These are phyloP conservation scores for Ceratobasidium sp. DNA, from an alignment of 1,284 basidiomycete species.

Conservation along the genomic window DNA sequence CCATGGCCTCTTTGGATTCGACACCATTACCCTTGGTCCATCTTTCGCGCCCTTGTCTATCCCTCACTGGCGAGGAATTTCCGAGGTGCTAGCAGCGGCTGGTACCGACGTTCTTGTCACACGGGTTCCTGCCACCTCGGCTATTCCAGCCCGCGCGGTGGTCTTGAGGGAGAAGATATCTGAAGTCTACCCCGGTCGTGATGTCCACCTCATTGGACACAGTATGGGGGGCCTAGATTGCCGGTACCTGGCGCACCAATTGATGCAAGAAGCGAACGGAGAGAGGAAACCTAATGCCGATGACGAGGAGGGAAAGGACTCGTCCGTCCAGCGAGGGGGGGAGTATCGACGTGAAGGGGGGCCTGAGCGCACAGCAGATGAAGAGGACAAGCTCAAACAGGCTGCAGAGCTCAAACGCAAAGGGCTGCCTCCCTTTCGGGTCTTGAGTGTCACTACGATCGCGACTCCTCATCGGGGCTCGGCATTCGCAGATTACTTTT, in stretches of 20 bases:
- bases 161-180: constrained; percentile 84
- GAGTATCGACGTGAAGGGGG: constrained; percentile 27
- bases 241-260: constrained; percentile 80
- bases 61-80: constrained; percentile 93
- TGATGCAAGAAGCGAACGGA: constrained; percentile 46
- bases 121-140: constrained; percentile 88
- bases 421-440: constrained; percentile 52
- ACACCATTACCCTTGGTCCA: constrained; percentile 70
- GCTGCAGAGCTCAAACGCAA: constrained; percentile 37
- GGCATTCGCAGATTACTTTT: constrained; percentile 91
- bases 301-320: constrained; percentile 52
- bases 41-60: constrained; percentile 82
- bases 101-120: constrained; percentile 92
- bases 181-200: constrained; percentile 76
- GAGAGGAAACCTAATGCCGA: not conserved
- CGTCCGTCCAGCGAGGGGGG: constrained; percentile 11
- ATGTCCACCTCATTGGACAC: constrained; percentile 89
- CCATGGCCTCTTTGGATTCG: constrained; percentile 89
- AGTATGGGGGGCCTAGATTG: constrained; percentile 96
- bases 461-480: constrained; percentile 91
- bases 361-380: constrained; percentile 38
- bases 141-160: constrained; percentile 83
- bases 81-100: constrained; percentile 85
- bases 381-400: constrained; percentile 51
- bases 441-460: constrained; percentile 90